A percentile compares a stretch with the other conserved stretches of the same genome.
phyloP scores from a whole-genome alignment of 2,329 filamentous ascomycete genomes.

The Polychaeton citri region DNA sequence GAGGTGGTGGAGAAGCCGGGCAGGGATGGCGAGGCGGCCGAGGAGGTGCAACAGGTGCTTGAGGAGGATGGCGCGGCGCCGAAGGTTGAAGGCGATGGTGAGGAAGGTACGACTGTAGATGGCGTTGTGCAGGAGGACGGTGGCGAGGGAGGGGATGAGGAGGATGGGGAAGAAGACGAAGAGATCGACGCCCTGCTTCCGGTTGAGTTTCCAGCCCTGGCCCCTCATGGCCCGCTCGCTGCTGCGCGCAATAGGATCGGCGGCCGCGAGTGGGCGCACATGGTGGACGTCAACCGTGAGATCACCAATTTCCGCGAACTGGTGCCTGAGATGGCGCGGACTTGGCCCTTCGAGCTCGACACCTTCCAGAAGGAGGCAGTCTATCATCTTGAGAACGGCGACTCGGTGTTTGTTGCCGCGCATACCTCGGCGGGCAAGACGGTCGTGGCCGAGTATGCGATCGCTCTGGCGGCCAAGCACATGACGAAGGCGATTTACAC shows the following conservation, averaged over 20 bases:
- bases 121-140: constrained; percentile 16
- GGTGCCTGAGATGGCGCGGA: constrained; percentile 88
- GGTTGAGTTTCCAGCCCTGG: constrained; percentile 82
- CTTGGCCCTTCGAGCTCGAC: constrained; percentile 95
- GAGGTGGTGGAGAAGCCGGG: constrained; percentile 48
- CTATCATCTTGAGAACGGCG: constrained; percentile 89
- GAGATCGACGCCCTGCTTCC: constrained; percentile 79
- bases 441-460: constrained; percentile 94
- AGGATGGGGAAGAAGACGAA: constrained; percentile 28
- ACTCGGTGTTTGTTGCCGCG: constrained; percentile 94
- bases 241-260: constrained; percentile 58
- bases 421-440: constrained; percentile 98
- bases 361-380: constrained; percentile 98
- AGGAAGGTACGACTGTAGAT: constrained; percentile 18
- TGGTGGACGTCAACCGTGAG: constrained; percentile 88
- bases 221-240: constrained; percentile 66
- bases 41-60: constrained; percentile 55
- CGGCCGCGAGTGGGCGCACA: constrained; percentile 89
- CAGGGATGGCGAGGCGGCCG: constrained; percentile 43
- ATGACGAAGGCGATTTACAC: constrained; percentile 99
- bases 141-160: constrained; percentile 21
- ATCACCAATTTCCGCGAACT: constrained; percentile 90
- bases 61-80: constrained; percentile 28
- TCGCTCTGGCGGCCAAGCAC: constrained; percentile 88
- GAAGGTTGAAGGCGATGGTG: constrained; percentile 27